Evolutionary conservation across 1,139 yeast genomes (phyloP), one percentile per base, ranked within the genome.

Genomic region (Saccharomyces uvarum): DNA sequence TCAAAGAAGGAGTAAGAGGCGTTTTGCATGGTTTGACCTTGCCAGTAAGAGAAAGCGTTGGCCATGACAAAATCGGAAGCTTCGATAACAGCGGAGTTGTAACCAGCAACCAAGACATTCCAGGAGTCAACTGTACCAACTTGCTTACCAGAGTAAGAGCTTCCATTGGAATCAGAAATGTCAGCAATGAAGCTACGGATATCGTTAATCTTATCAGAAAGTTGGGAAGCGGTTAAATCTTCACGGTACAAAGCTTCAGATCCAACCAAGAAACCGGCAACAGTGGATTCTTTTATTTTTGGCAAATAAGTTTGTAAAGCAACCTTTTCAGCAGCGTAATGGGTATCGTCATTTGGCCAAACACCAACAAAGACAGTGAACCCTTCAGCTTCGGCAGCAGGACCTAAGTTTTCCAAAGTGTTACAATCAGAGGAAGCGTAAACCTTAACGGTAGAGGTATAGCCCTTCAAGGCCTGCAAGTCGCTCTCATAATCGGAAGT

Each of bases 31-130:
- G 91, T 80, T 77, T 88, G 97, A 48, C 97, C 97, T 77, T 93
- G 97, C 98, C 98, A 93, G 85, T 89, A 91, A 19, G 97, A 86
- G 80, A 91, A 93, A 54, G 97, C 97, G 71, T 93, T 91, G 67
- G 96, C 95, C 71, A 84, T 86, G 60, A 90, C 82, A 65, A 88
- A 76, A 73, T 91, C 97, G 52, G 95, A 78, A 50, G 88, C 93
- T 70, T 81, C 65, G 68, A 93, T 84, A 54, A 86, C 96, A 33
- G 85, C 81, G 54, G 75, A 67, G 61, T 84, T 77, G 63, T 77
- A 81, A 65, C 87, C 95, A 66, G 88, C 95, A 63, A 89, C 96
- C 63, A 88, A 73, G 59, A 87, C 79, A 73, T 91, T 88, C 98
- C 99, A 91, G 1, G 97, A 89, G 74, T 93, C 98, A 63, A 88